phyloP scores from a whole-genome alignment of 2,329 filamentous ascomycete species.

The Periconia sp. region DNA sequence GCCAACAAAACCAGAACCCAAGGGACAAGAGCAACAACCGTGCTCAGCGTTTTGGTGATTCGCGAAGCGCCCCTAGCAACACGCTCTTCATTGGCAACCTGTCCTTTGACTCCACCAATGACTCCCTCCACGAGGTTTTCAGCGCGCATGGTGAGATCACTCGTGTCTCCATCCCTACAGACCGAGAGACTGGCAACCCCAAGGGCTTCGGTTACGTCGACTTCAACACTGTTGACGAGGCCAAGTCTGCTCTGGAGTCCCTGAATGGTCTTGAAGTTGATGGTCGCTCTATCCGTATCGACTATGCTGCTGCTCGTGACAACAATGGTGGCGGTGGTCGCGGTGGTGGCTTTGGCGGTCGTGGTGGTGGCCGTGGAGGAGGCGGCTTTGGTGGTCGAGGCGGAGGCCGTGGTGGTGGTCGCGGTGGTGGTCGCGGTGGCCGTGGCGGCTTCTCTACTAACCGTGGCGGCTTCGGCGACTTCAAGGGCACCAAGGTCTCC shows the following conservation, averaged over 20 bases:
- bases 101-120: slow-evolving; percentile 81
- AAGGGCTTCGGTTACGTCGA: slow-evolving; percentile 95
- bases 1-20: slow-evolving; percentile 55
- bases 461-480: slow-evolving; percentile 67
- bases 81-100: slow-evolving; percentile 94
- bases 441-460: slow-evolving; percentile 52
- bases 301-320: slow-evolving; percentile 75
- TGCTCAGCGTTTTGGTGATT: slow-evolving; percentile 76
- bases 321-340: slow-evolving; percentile 62
- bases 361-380: slow-evolving; percentile 55
- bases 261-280: slow-evolving; percentile 75
- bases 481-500: slow-evolving; percentile 80
- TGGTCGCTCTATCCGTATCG: slow-evolving; percentile 79
- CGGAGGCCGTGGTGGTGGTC: slow-evolving; percentile 55
- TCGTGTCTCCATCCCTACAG: slow-evolving; percentile 86
- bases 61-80: slow-evolving; percentile 77
- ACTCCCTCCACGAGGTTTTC: slow-evolving; percentile 76
- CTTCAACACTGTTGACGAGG: slow-evolving; percentile 82
- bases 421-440: slow-evolving; percentile 54
- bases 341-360: slow-evolving; percentile 58
- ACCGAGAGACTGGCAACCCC: slow-evolving; percentile 79
- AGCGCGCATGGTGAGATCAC: slow-evolving; percentile 71
- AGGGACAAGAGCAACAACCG: slow-evolving; percentile 59
- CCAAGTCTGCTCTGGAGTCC: slow-evolving; percentile 73
- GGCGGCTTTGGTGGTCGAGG: slow-evolving; percentile 58